These are phyloP conservation scores for Ustilago crameri DNA, from an alignment of 1,284 basidiomycete genomes.

Conservation along the genomic window DNA sequence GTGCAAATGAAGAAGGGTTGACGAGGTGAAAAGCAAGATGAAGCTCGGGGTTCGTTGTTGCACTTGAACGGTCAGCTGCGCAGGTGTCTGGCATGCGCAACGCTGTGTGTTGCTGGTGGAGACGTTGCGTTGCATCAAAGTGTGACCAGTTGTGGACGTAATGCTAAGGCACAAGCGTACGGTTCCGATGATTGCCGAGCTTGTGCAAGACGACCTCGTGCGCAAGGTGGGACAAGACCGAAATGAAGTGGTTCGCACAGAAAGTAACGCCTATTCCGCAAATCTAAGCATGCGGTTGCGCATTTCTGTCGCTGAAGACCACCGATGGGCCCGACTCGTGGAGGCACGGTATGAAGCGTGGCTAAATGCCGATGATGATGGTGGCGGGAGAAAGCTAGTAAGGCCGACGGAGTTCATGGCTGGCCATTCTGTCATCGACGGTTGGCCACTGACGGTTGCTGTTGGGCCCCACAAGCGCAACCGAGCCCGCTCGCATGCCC, in stretches of 20 bases:
- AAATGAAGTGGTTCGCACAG: neutral
- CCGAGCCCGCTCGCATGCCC: no score
- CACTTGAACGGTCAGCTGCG: neutral
- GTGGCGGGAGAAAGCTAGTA: no score
- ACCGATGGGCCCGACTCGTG: neutral
- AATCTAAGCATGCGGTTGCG: no score
- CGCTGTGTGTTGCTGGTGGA: conserved; percentile 18
- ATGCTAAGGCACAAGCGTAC: neutral
- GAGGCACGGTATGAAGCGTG: no score
- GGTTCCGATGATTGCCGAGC: neutral
- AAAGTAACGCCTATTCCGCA: no score
- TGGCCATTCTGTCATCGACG: no score
- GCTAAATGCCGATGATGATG: no score
- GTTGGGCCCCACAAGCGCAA: no score
- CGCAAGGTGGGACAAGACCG: conserved; percentile 2
- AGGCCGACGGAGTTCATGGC: no score
- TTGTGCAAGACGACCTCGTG: neutral
- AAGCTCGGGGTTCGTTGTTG: neutral
- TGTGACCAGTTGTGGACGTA: neutral
- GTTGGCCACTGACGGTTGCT: no score
- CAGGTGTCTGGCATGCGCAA: conserved; percentile 1
- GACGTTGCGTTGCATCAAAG: conserved; percentile 5
- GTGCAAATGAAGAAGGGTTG: neutral
- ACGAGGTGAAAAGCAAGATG: conserved; percentile 2
- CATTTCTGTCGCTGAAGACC: neutral